Conservation (phyloP, 495 filamentous ascomycete species). For the Aspergillus panamensis region DNA sequence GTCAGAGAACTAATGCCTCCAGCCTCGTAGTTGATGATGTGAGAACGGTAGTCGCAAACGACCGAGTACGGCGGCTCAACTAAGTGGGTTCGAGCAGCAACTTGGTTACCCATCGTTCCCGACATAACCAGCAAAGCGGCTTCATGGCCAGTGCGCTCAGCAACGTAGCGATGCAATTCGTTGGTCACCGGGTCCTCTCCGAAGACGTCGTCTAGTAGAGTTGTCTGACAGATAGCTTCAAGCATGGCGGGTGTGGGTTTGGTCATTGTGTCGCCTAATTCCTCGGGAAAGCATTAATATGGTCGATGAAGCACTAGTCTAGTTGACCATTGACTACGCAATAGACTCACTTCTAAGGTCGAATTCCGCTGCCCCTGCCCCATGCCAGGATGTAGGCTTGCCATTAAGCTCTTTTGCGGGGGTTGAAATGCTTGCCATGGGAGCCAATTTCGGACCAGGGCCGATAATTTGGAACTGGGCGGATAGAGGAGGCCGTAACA, state of each 20-base stretch:
- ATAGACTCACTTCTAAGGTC: constrained; percentile 50
- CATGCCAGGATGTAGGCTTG: constrained; percentile 50
- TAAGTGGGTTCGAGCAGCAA: constrained; percentile 47
- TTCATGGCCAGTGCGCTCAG: constrained; percentile 66
- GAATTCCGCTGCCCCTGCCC: constrained; percentile 60
- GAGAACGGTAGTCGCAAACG: constrained; percentile 46
- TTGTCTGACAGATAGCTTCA: constrained; percentile 52
- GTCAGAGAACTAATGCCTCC: constrained; percentile 48
- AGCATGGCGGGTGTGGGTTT: constrained; percentile 83
- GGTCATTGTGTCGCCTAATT: constrained; percentile 69
- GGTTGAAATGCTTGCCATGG: constrained; percentile 29
- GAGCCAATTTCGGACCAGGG: constrained; percentile 11
- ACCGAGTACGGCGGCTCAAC: constrained; percentile 49
- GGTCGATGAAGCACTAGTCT: background rate
- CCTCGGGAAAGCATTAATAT: constrained; percentile 5
- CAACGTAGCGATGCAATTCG: constrained; percentile 66
- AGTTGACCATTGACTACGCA: background rate
- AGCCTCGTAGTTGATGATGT: constrained; percentile 49
- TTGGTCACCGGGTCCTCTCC: constrained; percentile 75
- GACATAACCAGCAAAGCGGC: constrained; percentile 71
- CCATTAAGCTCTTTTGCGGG: constrained; percentile 16
- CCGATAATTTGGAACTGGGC: background rate
- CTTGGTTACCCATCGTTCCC: constrained; percentile 77
- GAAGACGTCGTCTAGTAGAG: constrained; percentile 80
- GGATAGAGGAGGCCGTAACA: background rate